Evolutionary conservation across 208 protist genomes (phyloP).

Genomic region (Wallacemonas sp.): DNA sequence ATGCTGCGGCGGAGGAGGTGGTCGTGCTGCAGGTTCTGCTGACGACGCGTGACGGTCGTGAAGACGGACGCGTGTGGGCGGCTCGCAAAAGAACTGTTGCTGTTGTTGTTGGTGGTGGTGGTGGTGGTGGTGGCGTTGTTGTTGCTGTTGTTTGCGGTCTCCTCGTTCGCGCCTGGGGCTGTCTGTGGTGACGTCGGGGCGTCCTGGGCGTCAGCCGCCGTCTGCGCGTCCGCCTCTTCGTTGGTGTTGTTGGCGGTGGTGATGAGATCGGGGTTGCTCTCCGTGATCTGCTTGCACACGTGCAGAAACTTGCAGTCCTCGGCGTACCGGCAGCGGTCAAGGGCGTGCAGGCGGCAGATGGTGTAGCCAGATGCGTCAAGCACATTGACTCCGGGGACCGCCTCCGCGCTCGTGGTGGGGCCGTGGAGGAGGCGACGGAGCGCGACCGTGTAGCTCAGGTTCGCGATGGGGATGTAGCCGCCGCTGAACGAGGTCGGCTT

Average conservation of each 20-base stretch:
- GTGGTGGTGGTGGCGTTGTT: no score
- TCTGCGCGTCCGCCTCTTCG: background rate
- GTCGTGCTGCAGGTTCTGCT: slow-evolving; percentile 9
- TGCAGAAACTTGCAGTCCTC: slow-evolving; percentile 87
- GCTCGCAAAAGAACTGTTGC: no score
- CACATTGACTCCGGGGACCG: slow-evolving; percentile 25
- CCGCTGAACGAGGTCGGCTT: slow-evolving; percentile 20
- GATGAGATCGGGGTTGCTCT: slow-evolving; percentile 35
- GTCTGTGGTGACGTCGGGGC: slow-evolving; percentile 7
- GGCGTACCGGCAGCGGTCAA: slow-evolving; percentile 78
- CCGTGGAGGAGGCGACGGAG: slow-evolving; percentile 52
- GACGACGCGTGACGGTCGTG: slow-evolving; percentile 10
- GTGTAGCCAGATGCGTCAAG: slow-evolving; percentile 36
- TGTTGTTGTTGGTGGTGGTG: background rate
- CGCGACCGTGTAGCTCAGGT: slow-evolving; percentile 66
- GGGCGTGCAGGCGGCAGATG: slow-evolving; percentile 72
- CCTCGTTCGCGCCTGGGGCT: no score
- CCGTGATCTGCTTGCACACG: slow-evolving; percentile 67
- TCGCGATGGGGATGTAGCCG: slow-evolving; percentile 44
- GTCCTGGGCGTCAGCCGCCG: no score
- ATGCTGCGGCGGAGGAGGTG: background rate
- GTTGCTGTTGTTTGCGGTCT: no score
- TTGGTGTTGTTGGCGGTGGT: background rate
- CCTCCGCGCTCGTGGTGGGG: slow-evolving; percentile 18
- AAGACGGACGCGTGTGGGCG: slow-evolving; percentile 10